Evolutionary conservation across 2,329 filamentous ascomycete genomes (phyloP).

Genomic region (Fusarium sp.): DNA sequence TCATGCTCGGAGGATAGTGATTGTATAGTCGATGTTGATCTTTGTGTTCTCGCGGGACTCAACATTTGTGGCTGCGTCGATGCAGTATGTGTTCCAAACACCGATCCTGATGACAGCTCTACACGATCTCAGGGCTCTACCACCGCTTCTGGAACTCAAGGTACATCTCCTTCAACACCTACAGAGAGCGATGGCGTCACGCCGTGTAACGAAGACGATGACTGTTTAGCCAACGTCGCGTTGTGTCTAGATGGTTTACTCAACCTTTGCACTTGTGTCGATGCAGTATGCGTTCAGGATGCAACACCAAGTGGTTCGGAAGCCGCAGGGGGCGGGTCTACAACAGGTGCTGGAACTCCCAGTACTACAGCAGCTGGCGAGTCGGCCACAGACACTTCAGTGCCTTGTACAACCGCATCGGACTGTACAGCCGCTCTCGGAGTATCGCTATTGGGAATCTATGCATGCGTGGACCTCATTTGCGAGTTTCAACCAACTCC

Average conservation of each 20-base stretch:
- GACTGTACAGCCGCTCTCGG: constrained; percentile 22
- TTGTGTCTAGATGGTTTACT: constrained; percentile 5
- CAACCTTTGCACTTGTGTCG: constrained; percentile 9
- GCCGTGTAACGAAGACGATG: constrained; percentile 1
- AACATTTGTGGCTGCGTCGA: constrained; percentile 21
- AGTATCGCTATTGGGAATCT: constrained; percentile 9
- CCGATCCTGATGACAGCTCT: not conserved
- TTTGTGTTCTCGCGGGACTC: constrained; percentile 7
- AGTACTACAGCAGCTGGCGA: not conserved
- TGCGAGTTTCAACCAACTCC: constrained; percentile 16
- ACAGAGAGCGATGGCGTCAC: not conserved
- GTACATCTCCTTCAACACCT: not conserved
- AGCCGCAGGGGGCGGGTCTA: not conserved
- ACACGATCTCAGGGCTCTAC: not conserved
- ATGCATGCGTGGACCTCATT: constrained; percentile 16
- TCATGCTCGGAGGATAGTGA: constrained; percentile 19
- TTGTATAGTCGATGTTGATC: constrained; percentile 7
- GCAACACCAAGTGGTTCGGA: not conserved
- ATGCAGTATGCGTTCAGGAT: not conserved
- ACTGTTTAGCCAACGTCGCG: constrained; percentile 7
- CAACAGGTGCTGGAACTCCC: not conserved
- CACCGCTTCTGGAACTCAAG: not conserved
- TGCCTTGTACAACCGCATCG: not conserved
- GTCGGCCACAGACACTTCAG: not conserved
- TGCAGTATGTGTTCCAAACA: not conserved